Base-by-base conservation (phyloP, 306 rosid species). In the Prunus kanzakura region DNA sequence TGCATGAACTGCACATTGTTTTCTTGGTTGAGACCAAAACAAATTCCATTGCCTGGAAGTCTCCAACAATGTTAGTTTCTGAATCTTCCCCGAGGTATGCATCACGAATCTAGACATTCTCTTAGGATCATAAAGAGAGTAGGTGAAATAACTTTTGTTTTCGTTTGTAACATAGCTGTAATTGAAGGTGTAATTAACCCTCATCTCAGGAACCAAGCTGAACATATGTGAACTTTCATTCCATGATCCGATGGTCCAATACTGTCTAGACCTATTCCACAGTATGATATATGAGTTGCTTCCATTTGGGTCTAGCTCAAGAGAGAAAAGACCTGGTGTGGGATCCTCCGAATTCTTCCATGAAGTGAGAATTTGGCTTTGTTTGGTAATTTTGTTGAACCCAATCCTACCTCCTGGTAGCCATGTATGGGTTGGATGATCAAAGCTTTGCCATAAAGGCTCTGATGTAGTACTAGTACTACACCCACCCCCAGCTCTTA, bases 361-460 rank as follows among this genome's bases (percentile, higher is more conserved):
- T 30, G 96, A 86, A 78, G 84, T 88, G 1, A 90, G 79, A 70
- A 72, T 82, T 9, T 80, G 81, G 61, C 73, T 87, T 41, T 78
- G 25, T 25, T 88, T 88, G 35, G 86, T 86, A 71, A 22, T 82
- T 0, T 71, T 76, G 73, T 90, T 72, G 11, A 80, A 80, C 45
- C 47, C 77, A 22, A 90, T 38, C 78, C 79, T 88, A 8, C 79
- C 74, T 38, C 89, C 86, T 0, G 88, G 92, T 55, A 90, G 90
- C 83, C 81, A 90, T 49, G 92, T 84, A 78, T 90, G 20, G 1
- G 96, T 38, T 65, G 82, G 96, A 54, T 88, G 67, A 78, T 90
- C 92, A 76, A 90, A 86, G 77, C 92, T 90, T 43, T 86, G 89
- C 96, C 91, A 90, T 0, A 81, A 65, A 76, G 18, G 32, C 2